Evolutionary conservation across 2,329 filamentous ascomycete species (phyloP).

Genomic region (Sporothrix pallida): DNA sequence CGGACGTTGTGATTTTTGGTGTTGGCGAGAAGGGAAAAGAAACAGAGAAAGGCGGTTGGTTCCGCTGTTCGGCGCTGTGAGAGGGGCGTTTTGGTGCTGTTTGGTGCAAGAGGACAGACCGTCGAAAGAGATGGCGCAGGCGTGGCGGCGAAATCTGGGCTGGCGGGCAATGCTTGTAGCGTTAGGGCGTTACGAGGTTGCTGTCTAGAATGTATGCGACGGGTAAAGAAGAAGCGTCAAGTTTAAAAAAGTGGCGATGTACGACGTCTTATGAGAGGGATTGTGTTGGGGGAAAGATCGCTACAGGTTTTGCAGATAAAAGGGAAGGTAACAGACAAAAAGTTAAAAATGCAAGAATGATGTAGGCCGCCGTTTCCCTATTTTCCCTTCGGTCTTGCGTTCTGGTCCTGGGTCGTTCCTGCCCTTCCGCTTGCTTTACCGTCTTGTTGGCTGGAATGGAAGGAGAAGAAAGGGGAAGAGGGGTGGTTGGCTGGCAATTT

Average conservation of each 20-base stretch:
- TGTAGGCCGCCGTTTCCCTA: neutral
- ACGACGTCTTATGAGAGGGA: neutral
- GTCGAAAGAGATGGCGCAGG: constrained; percentile 10
- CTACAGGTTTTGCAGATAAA: constrained; percentile 9
- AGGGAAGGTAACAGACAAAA: constrained; percentile 4
- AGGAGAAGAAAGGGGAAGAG: constrained; percentile 13
- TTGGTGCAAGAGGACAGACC: neutral
- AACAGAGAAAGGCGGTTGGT: neutral
- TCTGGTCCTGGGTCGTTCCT: constrained; percentile 24
- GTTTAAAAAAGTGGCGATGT: constrained; percentile 22
- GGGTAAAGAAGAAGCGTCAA: neutral
- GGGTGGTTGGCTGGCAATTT: constrained; percentile 22
- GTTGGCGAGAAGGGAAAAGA: no score
- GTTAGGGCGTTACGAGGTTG: neutral
- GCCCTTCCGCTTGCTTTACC: constrained; percentile 18
- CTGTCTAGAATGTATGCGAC: constrained; percentile 1
- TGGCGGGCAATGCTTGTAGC: neutral
- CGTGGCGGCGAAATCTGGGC: neutral
- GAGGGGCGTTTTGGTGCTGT: neutral
- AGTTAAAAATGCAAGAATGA: neutral
- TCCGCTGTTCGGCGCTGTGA: constrained; percentile 12
- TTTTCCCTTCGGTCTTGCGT: neutral
- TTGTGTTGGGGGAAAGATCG: neutral
- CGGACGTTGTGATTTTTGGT: neutral
- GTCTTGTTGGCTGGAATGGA: constrained; percentile 28